Base-by-base conservation (phyloP, 202 grass and related monocot species). In the Hordeum pubiflorum region DNA sequence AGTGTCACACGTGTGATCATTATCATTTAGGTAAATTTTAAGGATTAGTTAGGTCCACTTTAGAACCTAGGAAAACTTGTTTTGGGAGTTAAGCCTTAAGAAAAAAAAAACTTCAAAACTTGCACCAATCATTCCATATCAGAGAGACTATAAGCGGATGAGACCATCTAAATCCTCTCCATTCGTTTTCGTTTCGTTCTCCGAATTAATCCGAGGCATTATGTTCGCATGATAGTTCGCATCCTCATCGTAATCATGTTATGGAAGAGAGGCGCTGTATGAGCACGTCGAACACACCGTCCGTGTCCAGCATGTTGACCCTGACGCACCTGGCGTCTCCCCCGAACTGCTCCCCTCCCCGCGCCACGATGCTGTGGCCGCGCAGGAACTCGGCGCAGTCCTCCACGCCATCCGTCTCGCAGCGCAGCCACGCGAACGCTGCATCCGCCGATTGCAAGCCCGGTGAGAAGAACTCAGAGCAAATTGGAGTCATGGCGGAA, bases 391-490 rank as follows among this genome's bases (percentile, higher is more conserved):
- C 89, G 14, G 58, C 58, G 23, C 5, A 86, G 75, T 97, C 91
- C 3, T 84, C 66, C 1, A 87, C 27, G 20, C 9, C 83, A 29
- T 82, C 65, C 54, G 72, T 88, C 33, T 90, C 68, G 50, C 76
- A 97, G n/a, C 67, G 86, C 4, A 97, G 72, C 93, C 91, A 97
- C 17, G 84, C 93, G 50, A 97, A 93, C 33, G 90, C 91, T 93
- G 29, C 73, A 44, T 34, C 1, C 32, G 17, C 1, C 32, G 17
- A 66, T 37, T 6, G 9, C 0, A n/a, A 52, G 20, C 39, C 15
- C 33, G 4, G 63, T 67, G 64, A 68, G n/a, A 70, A 41, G 34
- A 70, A 41, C 21, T 24, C 64, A 7, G 38, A 70, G 13, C 40
- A 71, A 71, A 40, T 2, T 46, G 13, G 39, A 24, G 13, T 59